Evolutionary conservation across 139 green algal species (phyloP).

Genomic region (Coelastrella sp.): DNA sequence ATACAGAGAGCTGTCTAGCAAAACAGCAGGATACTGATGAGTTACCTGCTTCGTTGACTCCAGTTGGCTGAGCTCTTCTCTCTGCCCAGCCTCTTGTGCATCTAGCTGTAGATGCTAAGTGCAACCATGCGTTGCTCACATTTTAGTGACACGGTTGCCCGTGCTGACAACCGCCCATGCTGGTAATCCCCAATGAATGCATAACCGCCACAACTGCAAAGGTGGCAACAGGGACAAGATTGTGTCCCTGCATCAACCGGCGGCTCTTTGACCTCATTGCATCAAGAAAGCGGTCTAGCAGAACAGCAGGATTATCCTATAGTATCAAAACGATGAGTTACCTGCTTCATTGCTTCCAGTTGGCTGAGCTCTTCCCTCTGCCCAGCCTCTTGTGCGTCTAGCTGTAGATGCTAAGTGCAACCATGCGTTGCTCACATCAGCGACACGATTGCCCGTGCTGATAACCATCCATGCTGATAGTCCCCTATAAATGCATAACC

Average conservation of each 20-base stretch:
- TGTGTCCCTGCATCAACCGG: too few relatives aligned
- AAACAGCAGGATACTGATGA: background rate
- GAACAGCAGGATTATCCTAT: too few relatives aligned
- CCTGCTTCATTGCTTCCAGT: constrained; percentile 28
- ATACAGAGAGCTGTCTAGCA: background rate
- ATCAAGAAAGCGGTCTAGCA: background rate
- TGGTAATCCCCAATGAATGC: too few relatives aligned
- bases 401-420: background rate
- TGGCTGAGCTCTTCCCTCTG: constrained; percentile 1
- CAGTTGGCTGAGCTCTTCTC: constrained; percentile 16
- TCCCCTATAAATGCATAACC: too few relatives aligned
- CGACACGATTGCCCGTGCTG: too few relatives aligned
- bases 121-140: too few relatives aligned
- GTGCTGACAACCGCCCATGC: too few relatives aligned
- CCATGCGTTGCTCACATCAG: too few relatives aligned
- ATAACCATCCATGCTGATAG: too few relatives aligned
- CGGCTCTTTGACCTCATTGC: background rate
- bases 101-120: background rate
- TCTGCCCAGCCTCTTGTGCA: constrained; percentile 9
- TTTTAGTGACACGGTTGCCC: too few relatives aligned
- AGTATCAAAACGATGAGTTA: background rate
- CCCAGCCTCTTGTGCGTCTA: constrained; percentile 25
- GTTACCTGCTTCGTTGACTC: constrained; percentile 7
- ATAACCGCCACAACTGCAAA: too few relatives aligned
- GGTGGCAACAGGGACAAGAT: too few relatives aligned